Conservation (phyloP, 495 filamentous ascomycete species). For the Podospora anserina region DNA sequence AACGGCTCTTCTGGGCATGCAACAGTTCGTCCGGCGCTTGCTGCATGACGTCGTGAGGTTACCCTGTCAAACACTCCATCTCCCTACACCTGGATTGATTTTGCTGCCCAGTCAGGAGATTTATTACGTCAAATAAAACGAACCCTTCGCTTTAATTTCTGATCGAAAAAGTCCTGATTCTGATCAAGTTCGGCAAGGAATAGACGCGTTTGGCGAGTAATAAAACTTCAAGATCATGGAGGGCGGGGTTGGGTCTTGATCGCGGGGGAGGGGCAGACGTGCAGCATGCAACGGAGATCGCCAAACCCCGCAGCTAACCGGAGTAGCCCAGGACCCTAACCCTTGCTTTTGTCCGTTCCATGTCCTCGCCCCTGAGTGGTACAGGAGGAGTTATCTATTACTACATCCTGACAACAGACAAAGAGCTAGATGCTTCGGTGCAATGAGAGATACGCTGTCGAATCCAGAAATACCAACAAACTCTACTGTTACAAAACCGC, state of each 20-base stretch:
- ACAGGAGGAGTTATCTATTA: too few relatives aligned
- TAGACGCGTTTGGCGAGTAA: background rate
- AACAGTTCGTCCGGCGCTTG: background rate
- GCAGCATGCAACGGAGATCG: background rate
- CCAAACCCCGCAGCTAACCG: background rate
- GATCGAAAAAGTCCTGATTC: background rate
- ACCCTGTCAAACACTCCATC: background rate
- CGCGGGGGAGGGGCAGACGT: background rate
- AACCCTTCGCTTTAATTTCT: background rate
- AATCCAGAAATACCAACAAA: too few relatives aligned
- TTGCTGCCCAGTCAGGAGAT: background rate
- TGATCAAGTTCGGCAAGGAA: background rate
- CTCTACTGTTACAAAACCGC: too few relatives aligned
- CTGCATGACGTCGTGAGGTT: background rate
- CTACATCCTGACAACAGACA: too few relatives aligned
- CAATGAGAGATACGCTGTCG: too few relatives aligned
- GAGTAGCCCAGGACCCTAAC: background rate
- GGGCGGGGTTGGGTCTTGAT: background rate
- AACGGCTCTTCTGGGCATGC: background rate
- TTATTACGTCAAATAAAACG: background rate
- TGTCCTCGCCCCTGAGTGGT: too few relatives aligned
- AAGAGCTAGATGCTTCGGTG: too few relatives aligned
- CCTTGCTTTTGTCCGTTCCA: background rate
- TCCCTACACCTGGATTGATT: background rate
- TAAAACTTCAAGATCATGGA: background rate